A percentile compares a stretch with the other conserved stretches of the same genome.
phyloP scores from a whole-genome alignment of 495 filamentous ascomycete species.

The Hypoxylon trugodes region DNA sequence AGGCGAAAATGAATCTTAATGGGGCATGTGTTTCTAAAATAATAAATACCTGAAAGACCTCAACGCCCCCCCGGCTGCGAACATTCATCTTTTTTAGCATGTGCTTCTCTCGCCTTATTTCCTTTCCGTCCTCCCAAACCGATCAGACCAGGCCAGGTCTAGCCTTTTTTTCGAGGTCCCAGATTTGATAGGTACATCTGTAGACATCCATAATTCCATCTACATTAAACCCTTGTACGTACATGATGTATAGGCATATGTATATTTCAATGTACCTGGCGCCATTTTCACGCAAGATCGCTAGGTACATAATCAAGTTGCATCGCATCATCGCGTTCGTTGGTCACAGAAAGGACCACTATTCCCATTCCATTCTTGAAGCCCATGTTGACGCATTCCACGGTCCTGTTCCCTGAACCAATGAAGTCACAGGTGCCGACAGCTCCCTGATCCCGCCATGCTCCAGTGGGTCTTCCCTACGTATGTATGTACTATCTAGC shows the following conservation, averaged over 20 bases:
- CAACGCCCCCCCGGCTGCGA: slow-evolving; percentile 10
- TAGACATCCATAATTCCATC: neutral
- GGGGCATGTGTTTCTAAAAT: slow-evolving; percentile 13
- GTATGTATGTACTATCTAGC: slow-evolving; percentile 20
- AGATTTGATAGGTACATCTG: no score
- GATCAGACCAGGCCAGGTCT: neutral
- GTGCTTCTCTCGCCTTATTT: slow-evolving; percentile 28
- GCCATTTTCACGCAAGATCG: slow-evolving; percentile 4
- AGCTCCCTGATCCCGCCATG: slow-evolving; percentile 13
- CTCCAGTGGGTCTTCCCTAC: slow-evolving; percentile 15
- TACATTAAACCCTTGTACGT: no score
- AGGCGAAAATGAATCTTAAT: no score
- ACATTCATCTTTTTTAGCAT: slow-evolving; percentile 35
- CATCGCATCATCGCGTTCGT: slow-evolving; percentile 27
- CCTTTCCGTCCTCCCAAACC: neutral
- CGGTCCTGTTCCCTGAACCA: slow-evolving; percentile 13
- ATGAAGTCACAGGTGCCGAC: slow-evolving; percentile 28
- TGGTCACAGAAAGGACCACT: no score
- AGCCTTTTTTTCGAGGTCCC: neutral
- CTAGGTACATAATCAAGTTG: slow-evolving; percentile 15
- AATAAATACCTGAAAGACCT: slow-evolving; percentile 31
- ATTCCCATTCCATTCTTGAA: slow-evolving; percentile 24
- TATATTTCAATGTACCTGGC: slow-evolving; percentile 26
- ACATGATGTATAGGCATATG: no score
- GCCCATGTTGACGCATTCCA: slow-evolving; percentile 38